Evolutionary conservation across 2,329 filamentous ascomycete species (phyloP).

Genomic region (Fusarium floridanum): DNA sequence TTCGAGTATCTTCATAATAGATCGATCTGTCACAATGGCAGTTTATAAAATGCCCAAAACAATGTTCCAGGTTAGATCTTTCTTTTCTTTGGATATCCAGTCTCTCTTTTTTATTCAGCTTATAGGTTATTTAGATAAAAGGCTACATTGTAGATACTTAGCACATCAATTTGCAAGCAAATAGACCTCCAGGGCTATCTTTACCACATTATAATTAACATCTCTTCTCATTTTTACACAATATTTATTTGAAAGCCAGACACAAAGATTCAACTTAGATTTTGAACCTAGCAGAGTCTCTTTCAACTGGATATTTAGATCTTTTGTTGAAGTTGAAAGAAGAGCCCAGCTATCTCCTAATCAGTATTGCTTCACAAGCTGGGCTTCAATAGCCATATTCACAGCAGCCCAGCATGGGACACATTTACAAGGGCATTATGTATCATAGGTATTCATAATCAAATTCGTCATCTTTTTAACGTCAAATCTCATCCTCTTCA

Average conservation of each 20-base stretch:
- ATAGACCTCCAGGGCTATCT: background rate
- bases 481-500: slow-evolving; percentile 89
- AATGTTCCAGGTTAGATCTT: background rate
- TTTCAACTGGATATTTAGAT: background rate
- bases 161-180: background rate
- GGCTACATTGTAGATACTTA: background rate
- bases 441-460: slow-evolving; percentile 3
- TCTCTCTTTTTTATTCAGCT: too few relatives aligned
- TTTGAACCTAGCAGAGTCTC: background rate
- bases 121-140: background rate
- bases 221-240: background rate
- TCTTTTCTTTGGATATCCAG: too few relatives aligned
- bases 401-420: background rate
- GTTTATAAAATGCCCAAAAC: background rate
- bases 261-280: background rate
- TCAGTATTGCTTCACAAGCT: background rate
- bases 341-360: background rate
- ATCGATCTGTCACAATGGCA: background rate
- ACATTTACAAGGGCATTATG: background rate
- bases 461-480: background rate
- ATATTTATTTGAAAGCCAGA: background rate
- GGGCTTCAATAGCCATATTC: background rate
- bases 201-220: background rate
- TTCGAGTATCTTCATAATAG: background rate
- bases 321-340: background rate